Base-by-base conservation (phyloP, 2,329 filamentous ascomycete species). In the Beauveria asiatica region DNA sequence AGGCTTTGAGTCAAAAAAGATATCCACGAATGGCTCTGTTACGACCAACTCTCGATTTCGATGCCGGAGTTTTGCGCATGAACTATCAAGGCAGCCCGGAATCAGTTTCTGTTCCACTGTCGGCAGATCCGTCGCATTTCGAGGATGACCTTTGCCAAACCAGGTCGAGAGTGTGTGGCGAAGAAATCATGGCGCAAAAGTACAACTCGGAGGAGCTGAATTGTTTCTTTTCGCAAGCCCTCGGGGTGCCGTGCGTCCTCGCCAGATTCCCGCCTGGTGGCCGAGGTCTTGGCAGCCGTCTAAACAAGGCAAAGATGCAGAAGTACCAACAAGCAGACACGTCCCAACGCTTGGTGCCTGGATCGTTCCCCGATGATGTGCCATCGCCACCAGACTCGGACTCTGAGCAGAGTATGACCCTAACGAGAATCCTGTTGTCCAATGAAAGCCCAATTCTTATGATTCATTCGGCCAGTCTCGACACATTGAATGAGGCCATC, bases 361-460 rank as follows among this genome's bases (percentile, higher is more conserved):
- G 80, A 4, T 76, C 80, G 21, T 85, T 83, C 63, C 82, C 82
- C 2, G 51, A 51, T 33, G 73, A 70, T 45, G 76, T 79, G 1
- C 80, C 80, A 19, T 83, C 80, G 21, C 82, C 80, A 9, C 79
- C 80, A 2, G 83, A 85, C 54, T 86, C 83, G 0, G 83, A 83
- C 62, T 76, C 75, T 27, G 78, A 85, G 48, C 67, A 68, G 48
- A 27, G 11, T 23, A 63, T 64, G 67, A 67, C 61, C 17, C 67
- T 65, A 60, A 72, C 58, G 71, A 80, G 85, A 3, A 92, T 97
- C 39, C 76, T 94, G 0, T 77, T 99, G 3, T 89, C 92, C 25
- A 99, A 99, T 70, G 94, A 97, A 73, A 96, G 91, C 57, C 93
- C 94, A 0, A 95, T 99, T 49, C 81, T 99, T 0, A 83, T 90